These are phyloP conservation scores for Vickermania spadyakhi DNA, from an alignment of 208 protist species.

Conservation along the genomic window DNA sequence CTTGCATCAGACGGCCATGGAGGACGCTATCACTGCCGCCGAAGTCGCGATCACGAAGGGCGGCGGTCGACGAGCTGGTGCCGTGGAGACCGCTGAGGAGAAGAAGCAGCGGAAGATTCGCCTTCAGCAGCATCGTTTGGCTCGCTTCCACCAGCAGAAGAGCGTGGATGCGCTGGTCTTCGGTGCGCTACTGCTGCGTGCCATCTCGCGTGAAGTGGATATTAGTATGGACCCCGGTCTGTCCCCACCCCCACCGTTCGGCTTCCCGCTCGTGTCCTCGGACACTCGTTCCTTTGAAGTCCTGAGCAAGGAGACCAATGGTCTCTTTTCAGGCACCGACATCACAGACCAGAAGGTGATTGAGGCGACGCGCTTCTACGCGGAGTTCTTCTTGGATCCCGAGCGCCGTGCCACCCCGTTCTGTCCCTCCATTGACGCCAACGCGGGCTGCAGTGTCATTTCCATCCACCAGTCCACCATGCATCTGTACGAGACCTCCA, in stretches of 20 bases:
- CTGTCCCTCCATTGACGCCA: slow-evolving; percentile 47
- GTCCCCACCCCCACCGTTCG: slow-evolving; percentile 26
- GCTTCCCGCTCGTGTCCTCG: slow-evolving; percentile 76
- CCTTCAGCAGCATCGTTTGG: background rate
- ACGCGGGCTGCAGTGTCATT: slow-evolving; percentile 67
- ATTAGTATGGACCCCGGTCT: slow-evolving; percentile 17
- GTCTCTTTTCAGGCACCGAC: slow-evolving; percentile 34
- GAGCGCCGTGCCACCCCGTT: slow-evolving; percentile 47
- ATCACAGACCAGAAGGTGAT: slow-evolving; percentile 40
- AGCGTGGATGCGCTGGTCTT: slow-evolving; percentile 76
- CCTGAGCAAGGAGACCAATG: slow-evolving; percentile 3
- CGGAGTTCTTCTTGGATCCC: slow-evolving; percentile 39
- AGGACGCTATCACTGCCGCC: slow-evolving; percentile 32
- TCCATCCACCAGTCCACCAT: slow-evolving; percentile 53
- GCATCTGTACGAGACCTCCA: slow-evolving; percentile 78
- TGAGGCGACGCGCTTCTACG: slow-evolving; percentile 50
- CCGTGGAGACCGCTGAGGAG: background rate
- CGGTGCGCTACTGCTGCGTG: slow-evolving; percentile 62
- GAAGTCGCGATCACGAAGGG: slow-evolving; percentile 8
- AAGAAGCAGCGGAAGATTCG: background rate
- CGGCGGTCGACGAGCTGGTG: background rate
- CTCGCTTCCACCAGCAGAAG: slow-evolving; percentile 48
- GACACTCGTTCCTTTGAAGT: slow-evolving; percentile 41
- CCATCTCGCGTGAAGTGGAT: slow-evolving; percentile 52
- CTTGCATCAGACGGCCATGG: slow-evolving; percentile 46